A percentile compares a stretch with the other conserved stretches of the same genome.
These are phyloP conservation scores for Podospora pseudopauciseta DNA, from an alignment of 495 filamentous ascomycete genomes.

Conservation along the genomic window DNA sequence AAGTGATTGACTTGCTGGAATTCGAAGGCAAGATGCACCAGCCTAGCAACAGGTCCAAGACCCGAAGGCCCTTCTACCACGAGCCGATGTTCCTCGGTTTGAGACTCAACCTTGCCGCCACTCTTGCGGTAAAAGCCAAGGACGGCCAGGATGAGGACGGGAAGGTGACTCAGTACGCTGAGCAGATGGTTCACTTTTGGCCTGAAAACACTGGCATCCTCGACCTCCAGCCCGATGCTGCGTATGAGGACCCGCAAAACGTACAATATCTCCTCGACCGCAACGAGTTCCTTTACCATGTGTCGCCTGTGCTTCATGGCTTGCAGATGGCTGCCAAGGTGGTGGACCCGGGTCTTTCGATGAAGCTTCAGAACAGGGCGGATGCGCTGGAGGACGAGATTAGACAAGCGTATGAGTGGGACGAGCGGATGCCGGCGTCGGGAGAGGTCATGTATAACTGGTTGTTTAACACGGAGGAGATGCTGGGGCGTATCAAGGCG, in stretches of 20 bases:
- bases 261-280: conserved; percentile 29
- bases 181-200: conserved; percentile 37
- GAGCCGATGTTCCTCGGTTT: conserved; percentile 40
- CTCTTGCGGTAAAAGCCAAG: conserved; percentile 25
- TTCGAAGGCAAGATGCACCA: conserved; percentile 36
- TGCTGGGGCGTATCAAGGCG: not conserved
- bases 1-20: conserved; percentile 52
- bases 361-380: conserved; percentile 28
- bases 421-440: conserved; percentile 1
- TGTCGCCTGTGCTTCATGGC: conserved; percentile 39
- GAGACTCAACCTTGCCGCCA: conserved; percentile 40
- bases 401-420: conserved; percentile 15
- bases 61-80: conserved; percentile 25
- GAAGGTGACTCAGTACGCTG: conserved; percentile 33
- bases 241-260: conserved; percentile 17
- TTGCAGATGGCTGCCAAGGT: conserved; percentile 38
- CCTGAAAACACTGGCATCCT: conserved; percentile 31
- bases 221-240: conserved; percentile 30
- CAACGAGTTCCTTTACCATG: conserved; percentile 26
- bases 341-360: conserved; percentile 35
- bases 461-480: conserved; percentile 21
- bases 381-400: conserved; percentile 30
- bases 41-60: conserved; percentile 8
- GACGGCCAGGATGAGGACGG: conserved; percentile 27
- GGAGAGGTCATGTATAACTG: conserved; percentile 24